These are phyloP conservation scores for Syncephalastrum contaminatum DNA, from an alignment of 371 early-diverging fungal genomes.

Conservation along the genomic window DNA sequence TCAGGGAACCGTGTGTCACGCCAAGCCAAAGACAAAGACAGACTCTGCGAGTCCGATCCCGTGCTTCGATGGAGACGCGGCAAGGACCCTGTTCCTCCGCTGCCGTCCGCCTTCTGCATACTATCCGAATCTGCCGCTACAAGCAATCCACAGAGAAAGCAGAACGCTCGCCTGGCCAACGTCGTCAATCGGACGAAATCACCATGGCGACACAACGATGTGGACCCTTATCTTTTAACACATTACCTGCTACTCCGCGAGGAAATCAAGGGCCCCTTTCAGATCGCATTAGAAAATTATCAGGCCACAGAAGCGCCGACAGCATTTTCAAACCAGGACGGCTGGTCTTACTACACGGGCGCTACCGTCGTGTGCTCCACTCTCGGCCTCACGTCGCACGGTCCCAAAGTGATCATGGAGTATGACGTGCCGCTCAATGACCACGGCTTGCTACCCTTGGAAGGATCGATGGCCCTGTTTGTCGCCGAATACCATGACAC, in stretches of 20 bases:
- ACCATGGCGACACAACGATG: slow-evolving; percentile 8
- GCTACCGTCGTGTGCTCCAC: neutral
- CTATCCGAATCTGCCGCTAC: neutral
- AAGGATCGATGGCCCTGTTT: slow-evolving; percentile 9
- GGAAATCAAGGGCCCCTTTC: slow-evolving; percentile 24
- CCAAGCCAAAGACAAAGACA: too few relatives aligned
- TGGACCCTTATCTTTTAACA: slow-evolving; percentile 19
- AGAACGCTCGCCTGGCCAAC: neutral
- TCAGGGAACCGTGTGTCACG: too few relatives aligned
- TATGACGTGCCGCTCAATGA: too few relatives aligned
- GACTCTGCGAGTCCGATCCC: too few relatives aligned
- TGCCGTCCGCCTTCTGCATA: too few relatives aligned
- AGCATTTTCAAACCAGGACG: neutral
- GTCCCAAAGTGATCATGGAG: too few relatives aligned
- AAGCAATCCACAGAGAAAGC: neutral
- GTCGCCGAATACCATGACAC: neutral
- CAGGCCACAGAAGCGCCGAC: neutral
- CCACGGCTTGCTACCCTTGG: neutral
- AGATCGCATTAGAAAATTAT: slow-evolving; percentile 10
- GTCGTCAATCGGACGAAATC: slow-evolving; percentile 3
- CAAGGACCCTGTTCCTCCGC: too few relatives aligned
- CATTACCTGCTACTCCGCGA: slow-evolving; percentile 34
- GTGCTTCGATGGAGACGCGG: too few relatives aligned
- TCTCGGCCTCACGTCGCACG: too few relatives aligned
- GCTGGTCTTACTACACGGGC: slow-evolving; percentile 4